These are phyloP conservation scores for Hanseniaspora mollemarum DNA, from an alignment of 805 yeast genomes.

Conservation along the genomic window DNA sequence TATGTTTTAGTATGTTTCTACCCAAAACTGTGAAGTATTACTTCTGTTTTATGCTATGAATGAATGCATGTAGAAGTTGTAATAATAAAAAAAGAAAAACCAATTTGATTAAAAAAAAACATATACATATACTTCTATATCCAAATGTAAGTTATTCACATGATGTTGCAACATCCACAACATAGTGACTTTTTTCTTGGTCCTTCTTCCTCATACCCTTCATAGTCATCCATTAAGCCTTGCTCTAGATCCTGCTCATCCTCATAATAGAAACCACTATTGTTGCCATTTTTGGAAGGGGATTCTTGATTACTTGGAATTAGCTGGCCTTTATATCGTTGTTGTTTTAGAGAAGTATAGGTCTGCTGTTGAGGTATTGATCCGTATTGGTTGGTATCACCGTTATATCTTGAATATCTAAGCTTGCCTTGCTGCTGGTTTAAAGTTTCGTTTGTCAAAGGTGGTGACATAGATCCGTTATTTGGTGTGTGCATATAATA, in stretches of 20 bases:
- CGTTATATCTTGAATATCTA: conserved; percentile 3
- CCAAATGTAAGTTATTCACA: not conserved
- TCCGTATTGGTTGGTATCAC: not conserved
- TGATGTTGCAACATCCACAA: not conserved
- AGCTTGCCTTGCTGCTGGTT: not conserved
- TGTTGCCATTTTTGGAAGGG: not conserved
- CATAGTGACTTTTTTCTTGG: conserved; percentile 1
- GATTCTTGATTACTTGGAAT: not conserved
- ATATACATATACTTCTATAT: too few species aligned
- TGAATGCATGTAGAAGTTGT: not conserved
- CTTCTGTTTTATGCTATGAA: too few species aligned
- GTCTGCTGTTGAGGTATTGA: not conserved
- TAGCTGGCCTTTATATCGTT: conserved; percentile 12
- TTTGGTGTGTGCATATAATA: conserved; percentile 4
- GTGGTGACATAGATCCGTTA: not conserved
- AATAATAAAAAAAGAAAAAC: not conserved
- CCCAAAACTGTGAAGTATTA: too few species aligned
- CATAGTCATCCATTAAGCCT: not conserved
- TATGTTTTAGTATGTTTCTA: too few species aligned
- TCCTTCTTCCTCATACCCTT: conserved; percentile 2
- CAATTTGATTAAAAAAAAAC: not conserved
- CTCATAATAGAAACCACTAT: conserved; percentile 1
- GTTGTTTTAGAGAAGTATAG: not conserved
- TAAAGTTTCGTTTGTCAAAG: not conserved
- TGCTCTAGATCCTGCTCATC: conserved; percentile 13